Conservation (phyloP, 1,139 yeast genomes). For the Protomyces macrosporus region DNA sequence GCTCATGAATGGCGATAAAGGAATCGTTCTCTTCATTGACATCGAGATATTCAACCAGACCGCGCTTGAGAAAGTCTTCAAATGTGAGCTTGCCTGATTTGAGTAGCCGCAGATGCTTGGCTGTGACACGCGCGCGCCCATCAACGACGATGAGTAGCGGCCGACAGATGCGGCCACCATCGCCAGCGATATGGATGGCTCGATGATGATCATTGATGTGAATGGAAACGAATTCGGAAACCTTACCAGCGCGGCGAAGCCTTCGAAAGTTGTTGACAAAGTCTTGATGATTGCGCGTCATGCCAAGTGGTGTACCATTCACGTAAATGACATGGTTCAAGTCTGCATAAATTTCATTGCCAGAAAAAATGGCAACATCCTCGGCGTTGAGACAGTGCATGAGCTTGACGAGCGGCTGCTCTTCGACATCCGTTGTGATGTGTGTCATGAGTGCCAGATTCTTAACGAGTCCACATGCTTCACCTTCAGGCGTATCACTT, state of each 20-base stretch:
- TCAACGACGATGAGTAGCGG: conserved; percentile 83
- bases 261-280: conserved; percentile 74
- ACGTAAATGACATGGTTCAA: conserved; percentile 80
- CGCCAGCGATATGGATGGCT: conserved; percentile 96
- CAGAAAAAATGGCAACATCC: conserved; percentile 68
- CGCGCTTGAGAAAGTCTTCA: conserved; percentile 79
- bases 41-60: conserved; percentile 91
- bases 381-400: conserved; percentile 87
- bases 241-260: conserved; percentile 76
- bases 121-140: conserved; percentile 64
- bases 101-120: conserved; percentile 59
- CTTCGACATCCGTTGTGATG: conserved; percentile 97
- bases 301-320: conserved; percentile 90
- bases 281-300: conserved; percentile 75
- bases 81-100: conserved; percentile 69
- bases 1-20: conserved; percentile 83
- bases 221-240: conserved; percentile 86
- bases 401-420: conserved; percentile 70
- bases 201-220: conserved; percentile 82
- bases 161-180: conserved; percentile 97
- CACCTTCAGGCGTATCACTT: conserved; percentile 99
- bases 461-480: conserved; percentile 97
- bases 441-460: conserved; percentile 97
- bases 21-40: conserved; percentile 97
- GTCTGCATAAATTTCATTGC: conserved; percentile 69